Evolutionary conservation across 345 rosid genomes (phyloP), one percentile per base, ranked within the genome.

Genomic region (Lepidium sativum): DNA sequence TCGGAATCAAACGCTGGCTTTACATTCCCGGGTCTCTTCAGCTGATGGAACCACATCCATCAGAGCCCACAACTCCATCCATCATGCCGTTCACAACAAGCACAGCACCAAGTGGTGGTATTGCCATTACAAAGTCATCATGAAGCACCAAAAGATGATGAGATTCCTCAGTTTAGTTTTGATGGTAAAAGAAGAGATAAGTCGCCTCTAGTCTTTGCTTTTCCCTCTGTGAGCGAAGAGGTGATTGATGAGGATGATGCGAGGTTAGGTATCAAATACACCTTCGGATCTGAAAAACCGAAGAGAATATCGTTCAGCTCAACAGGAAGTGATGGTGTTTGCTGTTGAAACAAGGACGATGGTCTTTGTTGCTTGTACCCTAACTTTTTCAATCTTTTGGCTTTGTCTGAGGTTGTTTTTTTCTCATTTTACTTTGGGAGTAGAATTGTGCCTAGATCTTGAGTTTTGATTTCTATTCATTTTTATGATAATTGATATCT

Each of bases 11-110:
- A 74, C 67, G 5, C 65, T 0, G 82, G 92, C 43, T 89, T 87
- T 70, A 82, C 84, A 31, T 94, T 94, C 75, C 97, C 89, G 1
- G 1, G 78, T 86, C 58, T 71, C 92, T 67, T 66, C 83, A 57
- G 60, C 85, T 9, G 71, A 77, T 31, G 86, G 85, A 12, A 67
- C 61, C 38, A 10, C 75, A 10, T 70, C 70, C 70, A 6, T 80
- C 90, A 23, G 97, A 92, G 83, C 92, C 94, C 42, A 95, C 92
- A 44, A 87, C 97, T 1, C 97, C 97, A 8, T 78, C 98, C 40
- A 72, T 87, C 79, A 54, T 73, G 72, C 94, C 94, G 20, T 79
- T 76, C 21, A 53, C 73, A 54, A 54, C 65, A 32, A 64, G 47
- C 54, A 39, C 69, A 62, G 3, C 54, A 47, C 60, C 67, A 56